These are phyloP conservation scores for Yamadazyma phyllophila DNA, from an alignment of 805 yeast species.

Conservation along the genomic window DNA sequence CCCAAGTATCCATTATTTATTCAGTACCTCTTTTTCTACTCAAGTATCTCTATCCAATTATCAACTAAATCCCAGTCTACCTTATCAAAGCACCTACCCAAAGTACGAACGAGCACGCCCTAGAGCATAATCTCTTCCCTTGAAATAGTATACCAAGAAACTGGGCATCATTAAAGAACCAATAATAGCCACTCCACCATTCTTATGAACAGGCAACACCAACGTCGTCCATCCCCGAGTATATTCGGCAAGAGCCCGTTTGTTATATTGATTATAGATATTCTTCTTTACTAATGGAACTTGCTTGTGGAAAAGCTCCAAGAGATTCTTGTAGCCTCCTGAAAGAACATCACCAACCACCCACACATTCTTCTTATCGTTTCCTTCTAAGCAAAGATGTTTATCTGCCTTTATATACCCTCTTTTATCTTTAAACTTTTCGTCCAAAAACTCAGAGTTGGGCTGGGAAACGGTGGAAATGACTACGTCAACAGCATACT, in stretches of 20 bases:
- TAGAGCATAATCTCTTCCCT: constrained; percentile 8
- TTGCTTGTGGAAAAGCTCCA: constrained; percentile 26
- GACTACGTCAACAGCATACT: not conserved
- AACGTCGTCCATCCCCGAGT: not conserved
- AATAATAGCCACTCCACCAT: constrained; percentile 4
- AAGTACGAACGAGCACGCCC: not conserved
- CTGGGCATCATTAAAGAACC: constrained; percentile 1
- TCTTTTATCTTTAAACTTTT: constrained; percentile 16
- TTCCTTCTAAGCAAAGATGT: constrained; percentile 22
- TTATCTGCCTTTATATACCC: constrained; percentile 29
- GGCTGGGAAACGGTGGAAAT: constrained; percentile 16
- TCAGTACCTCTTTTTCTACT: no score
- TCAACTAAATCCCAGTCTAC: no score
- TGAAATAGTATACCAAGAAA: constrained; percentile 1
- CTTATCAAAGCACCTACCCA: no score
- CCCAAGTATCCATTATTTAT: no score
- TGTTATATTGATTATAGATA: not conserved
- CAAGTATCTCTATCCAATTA: no score
- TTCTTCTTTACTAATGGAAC: constrained; percentile 14
- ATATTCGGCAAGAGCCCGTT: not conserved
- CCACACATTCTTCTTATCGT: constrained; percentile 19
- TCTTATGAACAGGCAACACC: not conserved
- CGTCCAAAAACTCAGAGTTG: constrained; percentile 28
- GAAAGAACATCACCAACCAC: constrained; percentile 34
- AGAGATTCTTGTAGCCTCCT: constrained; percentile 20